Base-by-base conservation (phyloP, 2,329 filamentous ascomycete species). In the Paecilomyces dactylethromorphus region DNA sequence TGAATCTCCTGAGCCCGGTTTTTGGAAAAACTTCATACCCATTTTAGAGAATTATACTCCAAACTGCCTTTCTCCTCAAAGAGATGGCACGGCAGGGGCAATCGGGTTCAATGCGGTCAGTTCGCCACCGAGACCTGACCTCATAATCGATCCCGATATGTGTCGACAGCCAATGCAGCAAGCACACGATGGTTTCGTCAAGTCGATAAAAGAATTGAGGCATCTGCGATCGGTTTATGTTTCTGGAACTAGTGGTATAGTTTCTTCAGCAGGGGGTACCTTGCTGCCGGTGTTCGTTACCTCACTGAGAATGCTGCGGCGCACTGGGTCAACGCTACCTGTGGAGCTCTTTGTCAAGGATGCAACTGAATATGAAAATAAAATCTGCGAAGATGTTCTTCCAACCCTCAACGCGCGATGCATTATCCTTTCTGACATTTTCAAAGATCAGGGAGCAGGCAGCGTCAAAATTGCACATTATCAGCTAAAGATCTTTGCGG, bases 401-500 rank as follows among this genome's bases (percentile, higher is more conserved):
- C 68, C 69, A 7, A 61, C 64, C 12, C 60, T 74, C 33, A 71
- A 73, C 57, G 71, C 72, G 13, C 64, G 60, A 52, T 75, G 73
- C 62, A 55, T 63, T 21, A 58, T 62, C 35, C 54, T 66, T 35
- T 57, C 58, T 50, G 59, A 64, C 11, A 61, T 65, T 50, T 21
- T 62, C n/a, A 18, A 45, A 2, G 49, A 12, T 61, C 59, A 51
- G 31, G 33, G 22, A 24, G 49, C 12, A 3, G 50, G 69, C 53
- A 65, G 68, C 3, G 64, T 71, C 8, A 63, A 68, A 31, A 74
- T 82, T 56, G 70, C 68, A 22, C 72, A 77, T 56, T 84, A 78
- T 65, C 83, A 86, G 65, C 80, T 81, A 72, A 85, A 86, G 67
- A 76, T 81, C 39, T 80, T 85, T 62, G 76, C 83, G 3, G 78